Evolutionary conservation across 345 rosid species (phyloP).

Genomic region (Eucalyptus regnans): DNA sequence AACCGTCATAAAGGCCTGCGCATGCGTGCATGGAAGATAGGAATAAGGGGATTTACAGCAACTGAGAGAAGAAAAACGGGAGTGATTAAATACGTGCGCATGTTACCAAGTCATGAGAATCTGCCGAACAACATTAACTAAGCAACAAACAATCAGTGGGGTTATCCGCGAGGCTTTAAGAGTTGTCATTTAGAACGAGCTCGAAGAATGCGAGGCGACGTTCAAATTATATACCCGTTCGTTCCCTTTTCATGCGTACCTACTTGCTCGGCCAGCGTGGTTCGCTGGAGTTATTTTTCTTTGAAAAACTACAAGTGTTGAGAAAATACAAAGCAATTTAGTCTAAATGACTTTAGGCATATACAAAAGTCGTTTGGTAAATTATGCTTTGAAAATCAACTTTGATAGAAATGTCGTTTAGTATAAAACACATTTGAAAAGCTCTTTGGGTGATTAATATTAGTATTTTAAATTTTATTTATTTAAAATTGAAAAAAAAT

Average conservation of each 20-base stretch:
- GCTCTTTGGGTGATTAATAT: too few relatives aligned
- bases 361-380: too few relatives aligned
- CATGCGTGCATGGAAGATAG: not conserved
- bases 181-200: not conserved
- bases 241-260: not conserved
- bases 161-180: not conserved
- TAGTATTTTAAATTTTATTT: too few relatives aligned
- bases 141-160: not conserved
- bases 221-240: not conserved
- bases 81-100: not conserved
- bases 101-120: not conserved
- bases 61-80: not conserved
- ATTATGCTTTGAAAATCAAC: too few relatives aligned
- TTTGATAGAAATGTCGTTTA: too few relatives aligned
- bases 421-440: too few relatives aligned
- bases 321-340: too few relatives aligned
- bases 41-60: not conserved
- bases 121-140: not conserved
- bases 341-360: too few relatives aligned
- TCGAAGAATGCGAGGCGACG: not conserved
- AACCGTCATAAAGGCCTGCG: not conserved
- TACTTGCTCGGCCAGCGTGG: not conserved
- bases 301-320: not conserved
- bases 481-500: too few relatives aligned
- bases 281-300: not conserved